phyloP scores from a whole-genome alignment of 257 asterid genomes.

The Verbascum thapsus region DNA sequence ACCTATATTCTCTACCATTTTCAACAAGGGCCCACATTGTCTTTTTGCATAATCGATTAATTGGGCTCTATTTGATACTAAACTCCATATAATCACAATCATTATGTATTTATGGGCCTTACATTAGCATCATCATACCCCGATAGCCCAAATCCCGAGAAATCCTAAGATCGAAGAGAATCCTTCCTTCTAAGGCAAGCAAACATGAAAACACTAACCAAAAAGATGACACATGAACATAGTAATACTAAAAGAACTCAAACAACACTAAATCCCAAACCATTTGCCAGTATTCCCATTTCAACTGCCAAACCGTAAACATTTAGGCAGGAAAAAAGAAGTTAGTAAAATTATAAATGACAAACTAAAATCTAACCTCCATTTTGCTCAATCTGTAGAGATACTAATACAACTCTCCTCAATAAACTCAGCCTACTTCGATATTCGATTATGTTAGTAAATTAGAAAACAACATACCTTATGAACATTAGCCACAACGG shows the following conservation, averaged over 20 bases:
- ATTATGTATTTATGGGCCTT: too few species aligned
- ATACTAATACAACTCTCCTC: slow-evolving; percentile 21
- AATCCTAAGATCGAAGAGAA: too few species aligned
- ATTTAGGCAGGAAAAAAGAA: slow-evolving; percentile 24
- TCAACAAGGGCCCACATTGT: too few species aligned
- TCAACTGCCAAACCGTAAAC: slow-evolving; percentile 26
- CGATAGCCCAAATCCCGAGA: too few species aligned
- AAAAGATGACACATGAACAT: not conserved
- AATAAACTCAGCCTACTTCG: slow-evolving; percentile 31
- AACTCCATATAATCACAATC: too few species aligned
- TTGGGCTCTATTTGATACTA: too few species aligned
- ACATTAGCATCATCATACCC: too few species aligned
- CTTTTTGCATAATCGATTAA: too few species aligned
- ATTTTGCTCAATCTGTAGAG: slow-evolving; percentile 35
- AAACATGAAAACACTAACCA: not conserved
- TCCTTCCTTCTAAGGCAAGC: not conserved
- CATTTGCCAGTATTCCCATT: slow-evolving; percentile 22
- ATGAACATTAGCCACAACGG: slow-evolving; percentile 40
- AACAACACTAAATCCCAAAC: slow-evolving; percentile 21
- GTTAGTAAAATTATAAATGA: slow-evolving; percentile 19
- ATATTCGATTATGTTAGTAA: slow-evolving; percentile 42
- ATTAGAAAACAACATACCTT: slow-evolving; percentile 40
- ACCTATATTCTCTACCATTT: not conserved
- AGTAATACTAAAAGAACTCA: slow-evolving; percentile 11
- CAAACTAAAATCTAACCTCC: slow-evolving; percentile 49